A percentile compares a stretch with the other conserved stretches of the same genome.
Conservation (phyloP, 2,329 filamentous ascomycete genomes). For the Ophiostoma australiae region DNA sequence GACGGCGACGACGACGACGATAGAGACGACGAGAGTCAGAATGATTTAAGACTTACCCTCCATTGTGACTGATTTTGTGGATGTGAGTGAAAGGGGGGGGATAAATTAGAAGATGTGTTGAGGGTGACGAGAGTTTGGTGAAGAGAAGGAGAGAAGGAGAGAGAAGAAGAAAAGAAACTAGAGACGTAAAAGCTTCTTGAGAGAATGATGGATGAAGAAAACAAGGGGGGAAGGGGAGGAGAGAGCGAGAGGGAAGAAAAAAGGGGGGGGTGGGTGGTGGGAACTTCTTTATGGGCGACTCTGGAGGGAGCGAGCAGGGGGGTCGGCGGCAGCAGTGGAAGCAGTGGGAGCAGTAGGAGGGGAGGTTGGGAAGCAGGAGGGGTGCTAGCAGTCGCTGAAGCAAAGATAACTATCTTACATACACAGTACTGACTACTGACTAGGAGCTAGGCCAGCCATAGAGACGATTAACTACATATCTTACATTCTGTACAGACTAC, state of each 20-base stretch:
- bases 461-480: no score
- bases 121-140: slow-evolving; percentile 11
- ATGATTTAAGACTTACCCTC: slow-evolving; percentile 13
- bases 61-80: slow-evolving; percentile 16
- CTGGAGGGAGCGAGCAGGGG: slow-evolving; percentile 14
- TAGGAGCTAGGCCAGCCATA: no score
- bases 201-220: slow-evolving; percentile 28
- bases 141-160: slow-evolving; percentile 16
- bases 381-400: neutral
- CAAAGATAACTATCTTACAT: neutral
- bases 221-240: slow-evolving; percentile 24
- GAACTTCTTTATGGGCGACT: slow-evolving; percentile 21
- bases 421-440: no score
- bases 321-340: slow-evolving; percentile 26
- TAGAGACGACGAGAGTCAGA: neutral
- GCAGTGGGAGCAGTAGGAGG: slow-evolving; percentile 15
- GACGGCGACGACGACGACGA: neutral
- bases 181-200: slow-evolving; percentile 32
- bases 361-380: slow-evolving; percentile 25
- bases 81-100: neutral
- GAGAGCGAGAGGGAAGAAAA: slow-evolving; percentile 37
- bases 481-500: neutral
- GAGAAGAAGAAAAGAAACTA: slow-evolving; percentile 8
- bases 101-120: slow-evolving; percentile 13
- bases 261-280: slow-evolving; percentile 33